Conservation (phyloP, 345 rosid genomes). For the Eucalyptus polyanthemos region DNA sequence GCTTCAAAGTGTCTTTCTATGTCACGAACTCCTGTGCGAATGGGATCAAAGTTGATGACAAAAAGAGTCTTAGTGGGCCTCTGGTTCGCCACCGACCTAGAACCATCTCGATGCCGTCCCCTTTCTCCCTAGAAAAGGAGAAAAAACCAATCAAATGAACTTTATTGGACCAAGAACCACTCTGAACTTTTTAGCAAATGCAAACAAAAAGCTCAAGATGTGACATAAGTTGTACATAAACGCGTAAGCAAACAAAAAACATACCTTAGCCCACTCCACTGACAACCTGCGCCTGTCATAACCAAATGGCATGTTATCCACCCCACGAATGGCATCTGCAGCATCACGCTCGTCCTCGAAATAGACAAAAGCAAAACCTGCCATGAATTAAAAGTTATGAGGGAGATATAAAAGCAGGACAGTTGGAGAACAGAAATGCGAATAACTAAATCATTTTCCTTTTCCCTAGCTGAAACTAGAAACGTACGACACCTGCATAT, state of each 20-base stretch:
- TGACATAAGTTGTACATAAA: not conserved
- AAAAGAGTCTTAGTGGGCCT: slow-evolving; percentile 88
- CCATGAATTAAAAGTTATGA: slow-evolving; percentile 4
- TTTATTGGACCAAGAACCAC: not conserved
- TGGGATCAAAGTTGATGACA: slow-evolving; percentile 78
- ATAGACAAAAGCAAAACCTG: slow-evolving; percentile 90
- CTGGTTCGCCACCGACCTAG: slow-evolving; percentile 32
- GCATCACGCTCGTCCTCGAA: slow-evolving; percentile 88
- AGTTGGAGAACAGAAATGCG: not conserved
- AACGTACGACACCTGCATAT: slow-evolving; percentile 68
- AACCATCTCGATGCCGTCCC: slow-evolving; percentile 55
- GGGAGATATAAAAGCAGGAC: not conserved
- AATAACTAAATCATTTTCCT: slow-evolving; percentile 22
- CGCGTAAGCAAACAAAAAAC: not conserved
- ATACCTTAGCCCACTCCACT: slow-evolving; percentile 84
- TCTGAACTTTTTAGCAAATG: not conserved
- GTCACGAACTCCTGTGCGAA: slow-evolving; percentile 59
- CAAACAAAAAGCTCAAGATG: not conserved
- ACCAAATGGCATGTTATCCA: slow-evolving; percentile 62
- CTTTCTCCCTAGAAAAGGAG: slow-evolving; percentile 47
- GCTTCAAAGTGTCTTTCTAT: slow-evolving; percentile 70
- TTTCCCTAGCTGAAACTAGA: slow-evolving; percentile 18
- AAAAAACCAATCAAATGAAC: not conserved
- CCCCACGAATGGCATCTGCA: slow-evolving; percentile 63
- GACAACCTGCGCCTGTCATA: slow-evolving; percentile 62